Percentiles rank a stretch among this genome's conserved stretches.
Evolutionary conservation across 2,329 filamentous ascomycete species (phyloP).

Genomic region (Ceratocystis albifundus): DNA sequence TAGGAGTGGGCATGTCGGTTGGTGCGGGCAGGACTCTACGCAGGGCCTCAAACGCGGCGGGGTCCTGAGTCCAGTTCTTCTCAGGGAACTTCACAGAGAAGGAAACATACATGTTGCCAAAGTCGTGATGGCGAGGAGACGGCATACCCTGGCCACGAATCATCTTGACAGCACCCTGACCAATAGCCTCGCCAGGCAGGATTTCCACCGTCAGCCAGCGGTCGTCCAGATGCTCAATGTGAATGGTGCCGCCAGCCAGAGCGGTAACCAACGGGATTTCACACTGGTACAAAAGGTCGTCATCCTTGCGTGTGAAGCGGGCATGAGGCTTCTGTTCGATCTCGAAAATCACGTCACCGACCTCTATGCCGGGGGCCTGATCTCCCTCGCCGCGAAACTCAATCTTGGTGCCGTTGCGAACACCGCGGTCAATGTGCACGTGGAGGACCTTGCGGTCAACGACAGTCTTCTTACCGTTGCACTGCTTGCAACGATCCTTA

Average conservation of each 20-base stretch:
- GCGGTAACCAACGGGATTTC: constrained; percentile 95
- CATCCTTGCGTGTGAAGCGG: constrained; percentile 89
- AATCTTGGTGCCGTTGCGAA: constrained; percentile 87
- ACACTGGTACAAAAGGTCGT: constrained; percentile 88
- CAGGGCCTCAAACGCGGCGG: constrained; percentile 63
- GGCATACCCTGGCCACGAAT: constrained; percentile 97
- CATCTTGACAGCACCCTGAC: constrained; percentile 86
- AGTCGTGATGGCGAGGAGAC: constrained; percentile 85
- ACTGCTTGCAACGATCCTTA: constrained; percentile 95
- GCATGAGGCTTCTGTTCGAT: constrained; percentile 98
- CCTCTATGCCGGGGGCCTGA: constrained; percentile 81
- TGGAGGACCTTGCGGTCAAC: constrained; percentile 97
- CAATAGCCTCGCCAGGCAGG: constrained; percentile 85
- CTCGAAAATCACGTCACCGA: constrained; percentile 95
- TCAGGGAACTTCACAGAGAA: constrained; percentile 97
- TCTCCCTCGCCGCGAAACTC: constrained; percentile 96
- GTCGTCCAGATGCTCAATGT: constrained; percentile 93
- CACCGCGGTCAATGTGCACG: constrained; percentile 91
- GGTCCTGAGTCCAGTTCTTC: constrained; percentile 54
- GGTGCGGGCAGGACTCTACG: constrained; percentile 74
- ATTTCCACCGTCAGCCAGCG: constrained; percentile 93
- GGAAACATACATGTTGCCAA: constrained; percentile 91
- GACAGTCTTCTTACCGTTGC: constrained; percentile 92
- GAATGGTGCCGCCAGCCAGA: constrained; percentile 79
- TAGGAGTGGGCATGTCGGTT: constrained; percentile 48